A percentile compares a stretch with the other conserved stretches of the same genome.
These are phyloP conservation scores for Aureobasidium sp. DNA, from an alignment of 2,329 filamentous ascomycete species.

Conservation along the genomic window DNA sequence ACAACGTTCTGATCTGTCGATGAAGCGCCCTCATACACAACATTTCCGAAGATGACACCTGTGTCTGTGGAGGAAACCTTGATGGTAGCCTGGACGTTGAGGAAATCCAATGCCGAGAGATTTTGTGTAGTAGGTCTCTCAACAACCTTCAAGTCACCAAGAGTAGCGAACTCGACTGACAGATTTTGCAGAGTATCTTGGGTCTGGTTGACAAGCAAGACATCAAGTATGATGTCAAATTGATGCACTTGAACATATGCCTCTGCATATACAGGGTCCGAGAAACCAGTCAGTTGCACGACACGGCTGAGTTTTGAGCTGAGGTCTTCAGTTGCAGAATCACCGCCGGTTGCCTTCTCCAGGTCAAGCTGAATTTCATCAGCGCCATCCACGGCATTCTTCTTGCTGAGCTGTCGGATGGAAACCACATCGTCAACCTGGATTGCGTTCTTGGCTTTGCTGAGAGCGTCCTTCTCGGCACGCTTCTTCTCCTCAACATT, in stretches of 20 bases:
- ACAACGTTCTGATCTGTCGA: slow-evolving; percentile 93
- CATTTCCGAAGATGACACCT: slow-evolving; percentile 97
- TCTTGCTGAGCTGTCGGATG: slow-evolving; percentile 89
- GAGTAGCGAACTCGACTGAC: slow-evolving; percentile 95
- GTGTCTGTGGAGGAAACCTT: slow-evolving; percentile 98
- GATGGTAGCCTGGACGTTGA: slow-evolving; percentile 97
- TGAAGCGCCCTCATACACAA: slow-evolving; percentile 91
- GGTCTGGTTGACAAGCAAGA: slow-evolving; percentile 94
- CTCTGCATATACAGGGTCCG: slow-evolving; percentile 96
- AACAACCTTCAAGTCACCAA: slow-evolving; percentile 95
- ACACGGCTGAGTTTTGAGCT: slow-evolving; percentile 92
- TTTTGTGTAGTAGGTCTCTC: slow-evolving; percentile 96
- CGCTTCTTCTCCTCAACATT: slow-evolving; percentile 97
- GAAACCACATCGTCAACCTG: slow-evolving; percentile 93
- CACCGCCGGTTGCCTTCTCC: slow-evolving; percentile 88
- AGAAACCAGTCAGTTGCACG: slow-evolving; percentile 96
- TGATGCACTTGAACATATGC: slow-evolving; percentile 98
- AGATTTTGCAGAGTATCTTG: slow-evolving; percentile 94
- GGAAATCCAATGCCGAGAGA: slow-evolving; percentile 88
- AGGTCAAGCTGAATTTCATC: slow-evolving; percentile 86
- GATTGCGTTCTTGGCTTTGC: slow-evolving; percentile 87
- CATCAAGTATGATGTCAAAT: slow-evolving; percentile 96
- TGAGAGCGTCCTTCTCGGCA: slow-evolving; percentile 83
- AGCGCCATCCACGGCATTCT: slow-evolving; percentile 70
- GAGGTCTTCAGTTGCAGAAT: slow-evolving; percentile 74